Base-by-base conservation (phyloP, 2,329 filamentous ascomycete species). In the Clonostachys sp. region DNA sequence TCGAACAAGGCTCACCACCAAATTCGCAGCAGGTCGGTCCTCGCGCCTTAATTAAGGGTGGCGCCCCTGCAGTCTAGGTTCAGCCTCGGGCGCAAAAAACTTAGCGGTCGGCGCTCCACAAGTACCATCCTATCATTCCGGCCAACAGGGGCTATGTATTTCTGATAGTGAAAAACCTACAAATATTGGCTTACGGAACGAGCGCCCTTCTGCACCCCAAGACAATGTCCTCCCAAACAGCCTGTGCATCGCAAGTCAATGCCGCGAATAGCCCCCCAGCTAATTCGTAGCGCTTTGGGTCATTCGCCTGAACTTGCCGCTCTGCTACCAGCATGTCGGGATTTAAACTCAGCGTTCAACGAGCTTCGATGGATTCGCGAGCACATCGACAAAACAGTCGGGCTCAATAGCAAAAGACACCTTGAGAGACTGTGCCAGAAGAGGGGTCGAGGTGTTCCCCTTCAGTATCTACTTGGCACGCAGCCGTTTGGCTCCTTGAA, bases 401-500 rank as follows among this genome's bases (percentile, higher is more conserved):
- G 44, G 33, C 36, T 44, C 40, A 41, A 47, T 44, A 33, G 49
- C 33, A 47, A 48, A 43, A 44, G 46, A 50, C 56, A 47, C 14
- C 50, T 80, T 3, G 52, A 63, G 8, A 51, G 58, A 2, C 62
- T 84, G 7, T 81, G 78, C 51, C 63, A 62, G 5, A 64, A 70
- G 44, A 71, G 83, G 34, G 72, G 76, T 9, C 65, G 62, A 9
- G 90, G 90, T 2, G 79, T 84, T 49, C 94, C 94, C 2, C 68
- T 99, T 34, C 94, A 97, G 64, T 97, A 97, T 61, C 77, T 97
- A 18, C 71, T 99, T 2, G 91, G 91, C 5, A 84, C 84, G 6
- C 91, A 96, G 63, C 94, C 87, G 2, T 97, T 99, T 67, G 92
- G 91, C 1, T 71, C 81, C 5, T 68, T 97, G 14, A 86, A 96